Percentiles rank a stretch among this genome's conserved stretches.
Conservation (phyloP, 1,284 basidiomycete species). For the Psilocybe mexicana region DNA sequence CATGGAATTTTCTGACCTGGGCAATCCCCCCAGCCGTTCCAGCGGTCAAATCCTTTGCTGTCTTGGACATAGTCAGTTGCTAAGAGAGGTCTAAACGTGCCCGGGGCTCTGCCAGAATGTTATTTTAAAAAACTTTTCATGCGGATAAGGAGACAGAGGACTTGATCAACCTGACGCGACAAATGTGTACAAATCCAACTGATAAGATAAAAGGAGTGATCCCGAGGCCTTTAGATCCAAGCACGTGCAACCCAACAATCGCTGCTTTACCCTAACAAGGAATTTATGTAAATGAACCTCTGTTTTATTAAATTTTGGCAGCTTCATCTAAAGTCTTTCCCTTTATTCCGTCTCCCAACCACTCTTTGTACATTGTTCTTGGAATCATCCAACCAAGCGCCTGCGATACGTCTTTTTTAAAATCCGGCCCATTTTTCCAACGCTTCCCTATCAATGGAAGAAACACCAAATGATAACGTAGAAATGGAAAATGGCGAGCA, state of each 20-base stretch:
- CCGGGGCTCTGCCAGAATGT: conserved; percentile 2
- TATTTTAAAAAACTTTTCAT: conserved; percentile 3
- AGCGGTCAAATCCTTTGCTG: conserved; percentile 79
- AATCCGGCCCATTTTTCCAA: background rate
- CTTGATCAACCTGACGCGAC: conserved; percentile 9
- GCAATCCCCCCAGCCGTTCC: conserved; percentile 88
- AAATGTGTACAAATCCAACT: conserved; percentile 17
- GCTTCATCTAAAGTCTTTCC: background rate
- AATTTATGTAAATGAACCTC: background rate
- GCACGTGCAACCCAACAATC: conserved; percentile 1
- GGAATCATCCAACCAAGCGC: background rate
- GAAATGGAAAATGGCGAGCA: conserved; percentile 9
- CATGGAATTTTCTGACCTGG: conserved; percentile 55
- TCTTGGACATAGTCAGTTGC: conserved; percentile 40
- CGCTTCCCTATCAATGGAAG: conserved; percentile 1
- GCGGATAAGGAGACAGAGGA: background rate
- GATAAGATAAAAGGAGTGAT: conserved; percentile 32
- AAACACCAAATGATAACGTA: background rate
- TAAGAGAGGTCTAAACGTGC: conserved; percentile 12
- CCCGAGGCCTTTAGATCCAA: conserved; percentile 14
- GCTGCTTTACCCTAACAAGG: background rate
- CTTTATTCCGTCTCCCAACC: background rate
- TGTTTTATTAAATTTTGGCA: no score
- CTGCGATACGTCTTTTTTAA: background rate
- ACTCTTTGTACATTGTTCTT: background rate